Conservation (phyloP, 768 basidiomycete genomes). For the Grammothele lineata region DNA sequence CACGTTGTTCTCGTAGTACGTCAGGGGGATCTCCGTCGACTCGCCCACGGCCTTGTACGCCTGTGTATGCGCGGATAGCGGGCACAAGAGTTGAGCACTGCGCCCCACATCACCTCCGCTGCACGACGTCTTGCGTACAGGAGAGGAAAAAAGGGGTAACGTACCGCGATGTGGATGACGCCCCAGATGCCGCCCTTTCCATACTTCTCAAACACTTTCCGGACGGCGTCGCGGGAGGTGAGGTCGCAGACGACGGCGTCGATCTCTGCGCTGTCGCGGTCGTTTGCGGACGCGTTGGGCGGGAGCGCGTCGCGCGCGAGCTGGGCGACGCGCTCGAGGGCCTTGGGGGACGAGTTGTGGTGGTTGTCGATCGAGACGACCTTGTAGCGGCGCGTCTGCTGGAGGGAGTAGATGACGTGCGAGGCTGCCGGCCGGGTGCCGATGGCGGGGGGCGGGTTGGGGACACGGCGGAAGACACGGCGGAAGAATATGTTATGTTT, state of each 20-base stretch:
- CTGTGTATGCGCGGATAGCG: too few species aligned
- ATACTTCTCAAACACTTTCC: slow-evolving; percentile 78
- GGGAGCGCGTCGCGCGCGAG: slow-evolving; percentile 76
- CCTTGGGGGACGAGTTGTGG: slow-evolving; percentile 81
- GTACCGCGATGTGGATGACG: slow-evolving; percentile 89
- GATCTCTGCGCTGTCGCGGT: slow-evolving; percentile 69
- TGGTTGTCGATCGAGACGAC: slow-evolving; percentile 95
- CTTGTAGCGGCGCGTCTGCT: slow-evolving; percentile 85
- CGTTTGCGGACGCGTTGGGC: slow-evolving; percentile 55
- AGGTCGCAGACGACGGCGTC: slow-evolving; percentile 72
- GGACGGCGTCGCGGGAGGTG: slow-evolving; percentile 65
- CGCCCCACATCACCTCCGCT: background rate
- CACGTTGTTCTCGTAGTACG: slow-evolving; percentile 95
- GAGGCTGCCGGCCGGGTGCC: slow-evolving; percentile 75
- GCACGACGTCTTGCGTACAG: background rate
- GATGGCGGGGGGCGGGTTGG: slow-evolving; percentile 8
- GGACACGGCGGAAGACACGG: slow-evolving; percentile 10
- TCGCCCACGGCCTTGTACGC: slow-evolving; percentile 99
- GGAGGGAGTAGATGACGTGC: slow-evolving; percentile 84
- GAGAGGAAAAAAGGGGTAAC: slow-evolving; percentile 26
- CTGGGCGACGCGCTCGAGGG: slow-evolving; percentile 72
- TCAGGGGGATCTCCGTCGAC: slow-evolving; percentile 86
- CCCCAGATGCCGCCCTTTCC: slow-evolving; percentile 93
- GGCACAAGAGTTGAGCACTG: background rate
- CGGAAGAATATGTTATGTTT: too few species aligned